These are phyloP conservation scores for Biscogniauxia marginata DNA, from an alignment of 2,329 filamentous ascomycete genomes.

Conservation along the genomic window DNA sequence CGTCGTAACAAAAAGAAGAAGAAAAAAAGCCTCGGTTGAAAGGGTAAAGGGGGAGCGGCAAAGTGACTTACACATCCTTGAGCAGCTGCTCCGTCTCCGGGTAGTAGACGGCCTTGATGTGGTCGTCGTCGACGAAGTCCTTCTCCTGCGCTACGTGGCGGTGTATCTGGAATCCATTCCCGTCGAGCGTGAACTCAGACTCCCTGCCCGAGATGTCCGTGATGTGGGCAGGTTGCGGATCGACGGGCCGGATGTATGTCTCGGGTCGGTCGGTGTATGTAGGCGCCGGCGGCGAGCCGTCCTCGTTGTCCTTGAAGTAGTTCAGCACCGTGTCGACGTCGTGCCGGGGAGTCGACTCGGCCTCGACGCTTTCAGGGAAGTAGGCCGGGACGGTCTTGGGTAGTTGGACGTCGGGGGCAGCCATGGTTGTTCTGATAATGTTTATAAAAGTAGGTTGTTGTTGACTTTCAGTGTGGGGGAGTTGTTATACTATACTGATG, in stretches of 20 bases:
- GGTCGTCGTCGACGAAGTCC: slow-evolving; percentile 52
- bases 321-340: slow-evolving; percentile 38
- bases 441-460: not conserved
- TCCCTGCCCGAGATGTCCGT: slow-evolving; percentile 38
- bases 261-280: slow-evolving; percentile 36
- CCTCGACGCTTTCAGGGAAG: slow-evolving; percentile 11
- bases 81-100: slow-evolving; percentile 68
- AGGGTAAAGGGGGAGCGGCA: no score
- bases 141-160: slow-evolving; percentile 33
- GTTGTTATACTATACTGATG: not conserved
- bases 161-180: slow-evolving; percentile 38
- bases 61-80: slow-evolving; percentile 55
- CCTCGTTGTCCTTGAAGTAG: slow-evolving; percentile 41
- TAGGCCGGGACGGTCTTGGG: slow-evolving; percentile 20
- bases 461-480: not conserved
- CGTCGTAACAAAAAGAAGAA: no score
- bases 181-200: slow-evolving; percentile 37
- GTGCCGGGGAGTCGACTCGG: slow-evolving; percentile 12
- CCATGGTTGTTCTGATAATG: slow-evolving; percentile 19
- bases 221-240: slow-evolving; percentile 32
- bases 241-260: slow-evolving; percentile 32
- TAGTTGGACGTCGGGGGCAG: slow-evolving; percentile 27
- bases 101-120: slow-evolving; percentile 67
- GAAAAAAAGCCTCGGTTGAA: not conserved
- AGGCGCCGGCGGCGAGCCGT: slow-evolving; percentile 39